Base-by-base conservation (phyloP, 352 stramenopile species). In the Phytophthora pinifolia region DNA sequence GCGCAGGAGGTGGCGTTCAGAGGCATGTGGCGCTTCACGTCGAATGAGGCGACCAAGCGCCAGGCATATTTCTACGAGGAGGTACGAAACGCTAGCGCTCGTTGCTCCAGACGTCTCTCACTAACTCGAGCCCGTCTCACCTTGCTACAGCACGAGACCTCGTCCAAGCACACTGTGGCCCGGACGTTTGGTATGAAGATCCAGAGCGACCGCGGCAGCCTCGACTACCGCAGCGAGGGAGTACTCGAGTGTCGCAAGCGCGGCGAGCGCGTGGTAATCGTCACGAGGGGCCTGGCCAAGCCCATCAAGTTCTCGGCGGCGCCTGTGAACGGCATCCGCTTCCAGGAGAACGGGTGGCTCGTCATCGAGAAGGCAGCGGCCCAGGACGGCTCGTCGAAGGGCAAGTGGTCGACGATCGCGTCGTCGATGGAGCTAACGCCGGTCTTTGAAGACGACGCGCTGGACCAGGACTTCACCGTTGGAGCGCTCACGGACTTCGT, bases 291-390 rank as follows among this genome's bases (percentile, higher is more conserved):
- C 2, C 20, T 72, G 9, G 51, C 79, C 22, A 75, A 80, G 22
- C 71, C 74, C 0, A 63, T 78, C 20, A 67, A 69, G 47, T 75
- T 83, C 46, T 72, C 57, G 1, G 71, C 67, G 10, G 61, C 54
- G 13, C 67, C 65, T 0, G 55, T 83, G 35, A 62, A 72, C 1
- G 71, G 69, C 35, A 62, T 80, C 31, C 48, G 65, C 14, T 76
- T 86, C 42, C 54, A 74, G 7, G 70, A 81, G 51, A 63, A 67
- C 35, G 71, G 69, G 5, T 86, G 69, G 62, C 32, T 75, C 14
- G 47, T 81, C n/a, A 51, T 81, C 10, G 62, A 72, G 38, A 62
- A 59, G 39, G 59, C 43, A 18, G 32, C 57, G 2, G 38, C 60
- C 3, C 22, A 35, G 20, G 55, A 63, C 30, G 51, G 37, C 8